Base-by-base conservation (phyloP, 805 yeast species). In the Zygotorulaspora florentina region DNA sequence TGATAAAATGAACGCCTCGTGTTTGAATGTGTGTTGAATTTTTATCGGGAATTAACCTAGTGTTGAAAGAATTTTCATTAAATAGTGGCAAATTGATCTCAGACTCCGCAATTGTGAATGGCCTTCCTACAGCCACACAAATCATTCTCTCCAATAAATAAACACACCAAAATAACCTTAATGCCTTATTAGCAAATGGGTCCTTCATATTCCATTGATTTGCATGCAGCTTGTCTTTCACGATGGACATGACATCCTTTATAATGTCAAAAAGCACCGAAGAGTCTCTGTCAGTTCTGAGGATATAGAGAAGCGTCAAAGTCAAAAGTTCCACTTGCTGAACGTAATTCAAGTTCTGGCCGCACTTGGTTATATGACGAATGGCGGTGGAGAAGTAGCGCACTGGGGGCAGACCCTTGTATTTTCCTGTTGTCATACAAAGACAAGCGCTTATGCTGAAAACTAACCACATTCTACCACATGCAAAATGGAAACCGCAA, bases 161-260 rank as follows among this genome's bases (percentile, higher is more conserved):
- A 7, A 76, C 75, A 57, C 83, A 77, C 86, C 86, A 81, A 66
- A 82, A 81, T 13, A 78, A 64, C 51, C 85, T 69, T 62, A 79
- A 61, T 55, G 70, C 73, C 42, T 69, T 68, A 50, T 73, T 71
- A 3, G 58, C 56, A 43, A 50, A 46, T 7, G 54, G 51, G 40
- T 57, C 62, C 8, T 56, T 45, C 3, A 54, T 48, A 27, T 59
- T 52, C 57, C 63, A 56, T 29, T 48, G 51, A 40, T 65, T 64
- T 33, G 65, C 41, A 18, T 48, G 49, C 35, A 66, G 43, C 25
- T 60, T 51, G 23, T 61, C 53, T 36, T 57, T 58, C 53, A 78
- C 76, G 10, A 76, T 61, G 16, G 64, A 59, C 72, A 79, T 70
- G 5, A 81, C 74, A 55, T 79, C 83, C 29, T 70, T 67, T 28